Conservation (phyloP, 768 basidiomycete genomes). For the Scleroderma bovista region DNA sequence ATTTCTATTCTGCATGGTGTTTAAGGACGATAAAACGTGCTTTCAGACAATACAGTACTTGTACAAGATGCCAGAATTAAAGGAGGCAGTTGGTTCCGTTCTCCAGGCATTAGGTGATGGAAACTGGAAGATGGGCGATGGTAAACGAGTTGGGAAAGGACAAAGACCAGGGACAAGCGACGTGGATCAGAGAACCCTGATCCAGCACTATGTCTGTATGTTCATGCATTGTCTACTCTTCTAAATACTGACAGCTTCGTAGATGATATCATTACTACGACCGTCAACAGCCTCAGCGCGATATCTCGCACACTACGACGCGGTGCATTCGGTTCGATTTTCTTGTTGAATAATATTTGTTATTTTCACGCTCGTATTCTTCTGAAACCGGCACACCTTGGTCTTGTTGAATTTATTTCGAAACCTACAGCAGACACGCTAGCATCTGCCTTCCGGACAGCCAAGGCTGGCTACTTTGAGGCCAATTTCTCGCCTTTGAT, state of each 20-base stretch:
- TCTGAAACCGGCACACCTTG: slow-evolving; percentile 41
- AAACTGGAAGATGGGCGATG: slow-evolving; percentile 91
- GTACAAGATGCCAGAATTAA: slow-evolving; percentile 64
- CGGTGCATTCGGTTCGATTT: slow-evolving; percentile 66
- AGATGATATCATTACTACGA: slow-evolving; percentile 75
- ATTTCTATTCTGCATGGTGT: slow-evolving; percentile 1
- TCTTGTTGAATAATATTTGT: slow-evolving; percentile 74
- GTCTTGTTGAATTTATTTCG: slow-evolving; percentile 49
- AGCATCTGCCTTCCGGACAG: slow-evolving; percentile 67
- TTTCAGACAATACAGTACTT: slow-evolving; percentile 65
- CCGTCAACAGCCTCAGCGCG: slow-evolving; percentile 53
- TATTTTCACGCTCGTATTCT: slow-evolving; percentile 61
- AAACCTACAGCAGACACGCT: slow-evolving; percentile 57
- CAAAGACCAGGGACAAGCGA: slow-evolving; percentile 37
- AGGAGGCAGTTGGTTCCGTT: slow-evolving; percentile 59
- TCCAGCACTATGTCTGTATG: slow-evolving; percentile 76
- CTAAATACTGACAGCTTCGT: not conserved
- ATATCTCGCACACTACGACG: slow-evolving; percentile 59
- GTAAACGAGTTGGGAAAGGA: slow-evolving; percentile 54
- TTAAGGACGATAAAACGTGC: not conserved
- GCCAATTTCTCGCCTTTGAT: slow-evolving; percentile 76
- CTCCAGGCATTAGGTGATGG: slow-evolving; percentile 75
- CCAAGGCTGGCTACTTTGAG: slow-evolving; percentile 82
- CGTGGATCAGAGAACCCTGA: slow-evolving; percentile 50
- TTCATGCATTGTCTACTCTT: slow-evolving; percentile 7